Conservation (phyloP, 306 rosid genomes). For the Vigna mungo region DNA sequence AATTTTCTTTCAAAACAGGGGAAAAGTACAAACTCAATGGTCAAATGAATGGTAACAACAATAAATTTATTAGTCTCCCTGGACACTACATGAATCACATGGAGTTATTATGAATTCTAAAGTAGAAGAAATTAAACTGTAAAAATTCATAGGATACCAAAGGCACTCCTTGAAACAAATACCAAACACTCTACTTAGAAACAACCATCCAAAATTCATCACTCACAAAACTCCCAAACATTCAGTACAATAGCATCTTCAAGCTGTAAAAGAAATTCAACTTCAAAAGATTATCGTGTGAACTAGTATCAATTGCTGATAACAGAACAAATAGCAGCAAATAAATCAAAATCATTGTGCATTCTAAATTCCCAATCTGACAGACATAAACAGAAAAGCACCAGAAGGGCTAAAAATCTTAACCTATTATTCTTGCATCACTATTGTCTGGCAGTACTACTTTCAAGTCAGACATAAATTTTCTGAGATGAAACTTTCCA, state of each 20-base stretch:
- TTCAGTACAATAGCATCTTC: constrained; percentile 11
- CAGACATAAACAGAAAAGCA: background rate
- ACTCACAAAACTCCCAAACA: background rate
- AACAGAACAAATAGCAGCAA: background rate
- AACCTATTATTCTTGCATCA: background rate
- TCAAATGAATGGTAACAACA: background rate
- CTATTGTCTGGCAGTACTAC: background rate
- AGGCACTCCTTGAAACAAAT: background rate
- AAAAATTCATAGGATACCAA: background rate
- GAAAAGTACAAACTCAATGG: background rate
- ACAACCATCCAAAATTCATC: background rate
- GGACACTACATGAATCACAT: background rate
- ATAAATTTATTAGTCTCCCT: background rate
- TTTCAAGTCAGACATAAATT: background rate
- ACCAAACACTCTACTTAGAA: background rate
- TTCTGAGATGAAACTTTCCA: background rate
- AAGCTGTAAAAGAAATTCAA: constrained; percentile 22
- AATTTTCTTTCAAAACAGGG: too few species aligned
- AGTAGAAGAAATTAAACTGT: background rate
- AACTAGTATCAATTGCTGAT: background rate
- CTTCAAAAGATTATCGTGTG: background rate
- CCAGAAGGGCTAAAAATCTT: constrained; percentile 16
- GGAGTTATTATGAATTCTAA: too few species aligned
- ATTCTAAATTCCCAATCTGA: constrained; percentile 20
- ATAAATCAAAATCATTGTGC: constrained; percentile 14